Evolutionary conservation across 306 rosid species (phyloP).

Genomic region (Pyrus betulifolia): DNA sequence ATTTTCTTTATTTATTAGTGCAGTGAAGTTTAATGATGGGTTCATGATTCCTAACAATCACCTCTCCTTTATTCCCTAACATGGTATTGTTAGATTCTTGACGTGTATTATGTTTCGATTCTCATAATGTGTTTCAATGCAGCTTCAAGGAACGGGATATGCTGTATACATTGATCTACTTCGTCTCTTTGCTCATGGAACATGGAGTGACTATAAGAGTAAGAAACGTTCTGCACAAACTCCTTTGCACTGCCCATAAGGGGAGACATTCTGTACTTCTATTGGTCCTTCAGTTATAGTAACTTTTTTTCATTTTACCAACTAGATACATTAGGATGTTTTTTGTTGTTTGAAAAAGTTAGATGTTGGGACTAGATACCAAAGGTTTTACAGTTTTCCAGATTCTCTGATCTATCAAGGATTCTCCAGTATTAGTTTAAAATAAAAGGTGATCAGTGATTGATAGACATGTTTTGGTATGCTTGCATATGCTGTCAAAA

Average conservation of each 20-base stretch:
- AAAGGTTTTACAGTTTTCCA: not conserved
- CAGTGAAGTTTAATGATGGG: not conserved
- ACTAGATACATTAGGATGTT: not conserved
- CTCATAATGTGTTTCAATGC: not conserved
- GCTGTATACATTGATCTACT: constrained; percentile 14
- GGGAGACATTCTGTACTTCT: not conserved
- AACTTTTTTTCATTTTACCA: not conserved
- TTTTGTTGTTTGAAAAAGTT: not conserved
- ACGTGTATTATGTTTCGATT: not conserved
- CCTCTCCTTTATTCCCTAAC: not conserved
- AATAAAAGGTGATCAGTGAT: not conserved
- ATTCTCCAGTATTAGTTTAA: not conserved
- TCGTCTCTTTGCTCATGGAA: constrained; percentile 17
- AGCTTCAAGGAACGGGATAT: constrained; percentile 15
- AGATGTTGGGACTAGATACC: not conserved
- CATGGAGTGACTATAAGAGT: constrained; percentile 16
- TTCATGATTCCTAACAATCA: not conserved
- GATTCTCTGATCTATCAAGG: not conserved
- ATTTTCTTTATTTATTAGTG: not conserved
- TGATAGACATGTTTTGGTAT: not conserved
- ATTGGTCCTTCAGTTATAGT: not conserved
- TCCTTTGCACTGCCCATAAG: not conserved
- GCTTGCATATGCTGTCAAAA: not conserved
- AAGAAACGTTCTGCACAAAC: not conserved
- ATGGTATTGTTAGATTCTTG: not conserved